Conservation (phyloP, 768 basidiomycete species). For the Lactifluus hygrophoroides region DNA sequence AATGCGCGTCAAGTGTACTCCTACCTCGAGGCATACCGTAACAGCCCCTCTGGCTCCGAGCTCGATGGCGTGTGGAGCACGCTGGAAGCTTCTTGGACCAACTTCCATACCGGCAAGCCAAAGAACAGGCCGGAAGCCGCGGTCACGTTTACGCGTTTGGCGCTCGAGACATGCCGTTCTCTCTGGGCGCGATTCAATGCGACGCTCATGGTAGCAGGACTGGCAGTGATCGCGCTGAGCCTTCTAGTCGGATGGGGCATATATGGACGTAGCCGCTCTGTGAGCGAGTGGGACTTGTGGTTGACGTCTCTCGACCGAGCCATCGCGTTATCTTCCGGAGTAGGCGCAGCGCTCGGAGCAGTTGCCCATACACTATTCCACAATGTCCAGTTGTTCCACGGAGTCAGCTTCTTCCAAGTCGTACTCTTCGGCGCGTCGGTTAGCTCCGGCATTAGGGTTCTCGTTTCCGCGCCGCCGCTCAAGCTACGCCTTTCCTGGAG, state of each 20-base stretch:
- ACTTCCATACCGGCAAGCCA: neutral
- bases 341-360: constrained; percentile 5
- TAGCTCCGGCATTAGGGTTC: constrained; percentile 31
- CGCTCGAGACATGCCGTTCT: constrained; percentile 63
- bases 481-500: too few relatives aligned
- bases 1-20: constrained; percentile 68
- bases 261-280: constrained; percentile 40
- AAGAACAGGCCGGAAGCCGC: constrained; percentile 18
- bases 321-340: neutral
- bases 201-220: constrained; percentile 64
- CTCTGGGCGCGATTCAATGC: constrained; percentile 96
- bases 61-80: constrained; percentile 55
- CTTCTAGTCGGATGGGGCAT: constrained; percentile 47
- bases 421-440: constrained; percentile 23
- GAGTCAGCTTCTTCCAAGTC: constrained; percentile 14
- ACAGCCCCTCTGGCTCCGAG: constrained; percentile 61
- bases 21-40: constrained; percentile 73
- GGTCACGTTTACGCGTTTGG: constrained; percentile 48
- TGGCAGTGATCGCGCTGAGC: constrained; percentile 50
- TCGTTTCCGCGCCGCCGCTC: constrained; percentile 7
- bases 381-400: constrained; percentile 15
- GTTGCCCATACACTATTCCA: neutral
- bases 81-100: constrained; percentile 30
- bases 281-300: constrained; percentile 38
- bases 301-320: constrained; percentile 21